phyloP scores from a whole-genome alignment of 805 yeast genomes.

The Zygotorulaspora sp. region DNA sequence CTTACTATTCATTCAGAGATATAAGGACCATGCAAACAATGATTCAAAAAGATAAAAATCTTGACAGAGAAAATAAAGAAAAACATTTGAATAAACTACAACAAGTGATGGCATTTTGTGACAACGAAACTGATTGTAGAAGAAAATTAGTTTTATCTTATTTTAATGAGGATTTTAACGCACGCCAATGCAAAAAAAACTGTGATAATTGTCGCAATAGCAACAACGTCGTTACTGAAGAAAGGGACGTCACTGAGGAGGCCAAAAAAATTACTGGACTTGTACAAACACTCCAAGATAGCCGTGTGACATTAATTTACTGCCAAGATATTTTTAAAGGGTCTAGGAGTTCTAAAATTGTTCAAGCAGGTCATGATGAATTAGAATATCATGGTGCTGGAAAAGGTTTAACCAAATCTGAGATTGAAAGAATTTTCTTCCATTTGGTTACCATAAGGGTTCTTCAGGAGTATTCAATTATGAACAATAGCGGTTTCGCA shows the following conservation, averaged over 20 bases:
- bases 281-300: conserved; percentile 51
- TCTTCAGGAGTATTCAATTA: conserved; percentile 64
- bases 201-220: conserved; percentile 80
- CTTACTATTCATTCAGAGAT: conserved; percentile 78
- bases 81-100: conserved; percentile 71
- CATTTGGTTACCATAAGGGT: conserved; percentile 63
- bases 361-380: conserved; percentile 56
- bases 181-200: conserved; percentile 56
- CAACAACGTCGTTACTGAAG: conserved; percentile 41
- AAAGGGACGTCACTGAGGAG: conserved; percentile 62
- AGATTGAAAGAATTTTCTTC: conserved; percentile 78
- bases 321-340: conserved; percentile 84
- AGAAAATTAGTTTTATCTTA: conserved; percentile 84
- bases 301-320: conserved; percentile 68
- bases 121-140: conserved; percentile 84
- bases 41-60: conserved; percentile 70
- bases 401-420: conserved; percentile 54
- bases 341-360: conserved; percentile 55
- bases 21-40: conserved; percentile 69
- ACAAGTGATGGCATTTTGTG: conserved; percentile 88
- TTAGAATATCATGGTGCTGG: conserved; percentile 70
- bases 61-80: conserved; percentile 60
- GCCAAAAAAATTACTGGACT: conserved; percentile 57
- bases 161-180: conserved; percentile 78
- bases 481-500: conserved; percentile 76